Percentiles rank a stretch among this genome's conserved stretches.
These are phyloP conservation scores for Cryptococcus sp. DNA, from an alignment of 1,284 basidiomycete species.

Conservation along the genomic window DNA sequence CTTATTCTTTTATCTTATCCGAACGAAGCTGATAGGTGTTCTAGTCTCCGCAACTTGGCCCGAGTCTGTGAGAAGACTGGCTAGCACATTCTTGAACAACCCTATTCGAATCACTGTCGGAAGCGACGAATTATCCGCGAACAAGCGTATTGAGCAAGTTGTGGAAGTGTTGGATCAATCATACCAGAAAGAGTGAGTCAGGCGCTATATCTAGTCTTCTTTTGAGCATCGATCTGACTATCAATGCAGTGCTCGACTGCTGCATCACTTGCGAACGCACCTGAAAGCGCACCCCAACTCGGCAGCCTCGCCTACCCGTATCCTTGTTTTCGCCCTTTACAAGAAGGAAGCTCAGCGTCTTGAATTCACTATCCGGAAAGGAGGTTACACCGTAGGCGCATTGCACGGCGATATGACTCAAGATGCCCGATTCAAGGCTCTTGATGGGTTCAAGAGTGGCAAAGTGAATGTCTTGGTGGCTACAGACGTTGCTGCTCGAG, in stretches of 20 bases:
- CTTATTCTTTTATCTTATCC: not conserved
- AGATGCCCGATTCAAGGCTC: conserved; percentile 76
- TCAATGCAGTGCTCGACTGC: conserved; percentile 63
- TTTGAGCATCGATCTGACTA: not conserved
- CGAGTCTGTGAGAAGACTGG: conserved; percentile 90
- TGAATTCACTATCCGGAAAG: conserved; percentile 73
- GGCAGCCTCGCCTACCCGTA: conserved; percentile 60
- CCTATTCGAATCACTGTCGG: conserved; percentile 93
- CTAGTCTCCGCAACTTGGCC: conserved; percentile 98
- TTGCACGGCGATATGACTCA: conserved; percentile 94
- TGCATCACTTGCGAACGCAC: conserved; percentile 66
- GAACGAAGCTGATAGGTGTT: conserved; percentile 2
- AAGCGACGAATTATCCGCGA: conserved; percentile 91
- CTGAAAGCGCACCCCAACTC: conserved; percentile 57
- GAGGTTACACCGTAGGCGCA: conserved; percentile 82
- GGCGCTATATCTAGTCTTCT: not conserved
- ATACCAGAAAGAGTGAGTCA: conserved; percentile 76
- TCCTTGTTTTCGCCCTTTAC: conserved; percentile 94
- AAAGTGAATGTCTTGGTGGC: conserved; percentile 84
- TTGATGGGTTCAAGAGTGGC: conserved; percentile 88
- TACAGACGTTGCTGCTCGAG: conserved; percentile 95
- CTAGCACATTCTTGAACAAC: conserved; percentile 80
- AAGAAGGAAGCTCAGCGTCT: conserved; percentile 95
- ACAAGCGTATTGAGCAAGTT: conserved; percentile 75
- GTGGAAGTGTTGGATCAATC: conserved; percentile 88